Evolutionary conservation across 1,284 basidiomycete species (phyloP), one percentile per base, ranked within the genome.

Genomic region (Ganoderma sinense): DNA sequence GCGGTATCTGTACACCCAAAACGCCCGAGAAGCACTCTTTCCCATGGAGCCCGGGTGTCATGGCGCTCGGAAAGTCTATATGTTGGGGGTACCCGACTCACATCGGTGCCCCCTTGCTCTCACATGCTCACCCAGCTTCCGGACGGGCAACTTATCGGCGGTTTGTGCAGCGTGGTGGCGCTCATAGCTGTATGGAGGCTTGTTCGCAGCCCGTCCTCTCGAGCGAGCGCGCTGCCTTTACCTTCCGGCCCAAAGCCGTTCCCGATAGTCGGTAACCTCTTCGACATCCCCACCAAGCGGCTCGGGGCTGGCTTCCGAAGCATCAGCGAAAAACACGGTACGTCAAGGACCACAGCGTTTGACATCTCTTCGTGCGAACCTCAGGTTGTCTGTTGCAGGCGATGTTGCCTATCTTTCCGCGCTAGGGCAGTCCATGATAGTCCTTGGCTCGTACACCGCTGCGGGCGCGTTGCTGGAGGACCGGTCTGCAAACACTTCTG

Each of bases 231-330:
- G 8, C 62, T 66, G 23, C 62, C 67, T 20, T 33, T 71, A 7
- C 67, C 70, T n/a, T 67, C 70, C 6, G 67, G 70, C 2, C 70
- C 67, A 1, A 64, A 29, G 23, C 65, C 58, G 13, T 41, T 71
- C 7, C 70, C 70, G 1, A 26, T 71, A 29, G 39, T 71, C 20
- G 70, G 70, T 7, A 71, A 71, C 26, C 10, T 69, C 7, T 41
- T 69, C 2, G 67, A 71, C 23, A 65, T 71, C 61, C 59, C 70
- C 65, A 11, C 65, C 39, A 8, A 48, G 45, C 39, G 31, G 36
- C 10, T n/a, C 31, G 6, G 61, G 16, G 2, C 67, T 41, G 2
- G 43, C 36, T 48, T 71, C 0, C 41, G 51, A 2, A 61, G 58
- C 1, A 10, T 69, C 13, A 62, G 62, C 7, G 18, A 56, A 36